Conservation (phyloP, 2,329 filamentous ascomycete genomes). For the Xylariaceae sp. region DNA sequence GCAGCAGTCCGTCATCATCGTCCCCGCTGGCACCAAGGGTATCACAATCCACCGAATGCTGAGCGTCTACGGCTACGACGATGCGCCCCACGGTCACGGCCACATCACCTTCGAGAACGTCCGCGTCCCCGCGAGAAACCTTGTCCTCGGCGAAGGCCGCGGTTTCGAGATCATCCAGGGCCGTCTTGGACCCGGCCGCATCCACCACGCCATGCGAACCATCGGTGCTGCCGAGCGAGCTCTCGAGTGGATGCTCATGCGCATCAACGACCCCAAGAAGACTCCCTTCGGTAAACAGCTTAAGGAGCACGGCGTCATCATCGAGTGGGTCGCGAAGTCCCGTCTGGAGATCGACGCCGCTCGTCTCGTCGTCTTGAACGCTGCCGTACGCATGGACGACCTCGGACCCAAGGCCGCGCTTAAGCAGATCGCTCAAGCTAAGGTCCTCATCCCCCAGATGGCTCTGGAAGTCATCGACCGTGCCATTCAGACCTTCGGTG, state of each 20-base stretch:
- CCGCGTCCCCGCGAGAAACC: slow-evolving; percentile 74
- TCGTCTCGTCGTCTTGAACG: slow-evolving; percentile 85
- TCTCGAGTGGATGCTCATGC: slow-evolving; percentile 89
- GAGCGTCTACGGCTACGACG: slow-evolving; percentile 90
- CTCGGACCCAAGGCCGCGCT: slow-evolving; percentile 82
- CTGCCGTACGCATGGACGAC: slow-evolving; percentile 89
- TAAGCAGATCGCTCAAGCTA: slow-evolving; percentile 91
- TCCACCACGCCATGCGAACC: slow-evolving; percentile 95
- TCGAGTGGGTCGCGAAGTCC: slow-evolving; percentile 89
- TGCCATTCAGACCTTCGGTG: slow-evolving; percentile 88
- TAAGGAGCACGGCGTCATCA: slow-evolving; percentile 84
- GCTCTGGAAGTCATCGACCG: slow-evolving; percentile 86
- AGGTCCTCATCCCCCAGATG: slow-evolving; percentile 80
- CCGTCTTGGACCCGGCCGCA: slow-evolving; percentile 87
- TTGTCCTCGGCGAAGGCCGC: slow-evolving; percentile 87
- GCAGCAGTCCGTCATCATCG: slow-evolving; percentile 90
- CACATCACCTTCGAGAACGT: slow-evolving; percentile 89
- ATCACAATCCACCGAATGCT: slow-evolving; percentile 94
- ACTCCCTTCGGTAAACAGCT: slow-evolving; percentile 86
- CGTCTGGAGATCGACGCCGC: slow-evolving; percentile 92
- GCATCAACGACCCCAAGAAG: slow-evolving; percentile 88
- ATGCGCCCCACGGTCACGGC: slow-evolving; percentile 96
- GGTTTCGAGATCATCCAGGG: slow-evolving; percentile 99
- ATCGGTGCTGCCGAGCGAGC: slow-evolving; percentile 89
- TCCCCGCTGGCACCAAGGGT: slow-evolving; percentile 73